These are phyloP conservation scores for Amylocarpus encephaloides DNA, from an alignment of 2,329 filamentous ascomycete species.

Conservation along the genomic window DNA sequence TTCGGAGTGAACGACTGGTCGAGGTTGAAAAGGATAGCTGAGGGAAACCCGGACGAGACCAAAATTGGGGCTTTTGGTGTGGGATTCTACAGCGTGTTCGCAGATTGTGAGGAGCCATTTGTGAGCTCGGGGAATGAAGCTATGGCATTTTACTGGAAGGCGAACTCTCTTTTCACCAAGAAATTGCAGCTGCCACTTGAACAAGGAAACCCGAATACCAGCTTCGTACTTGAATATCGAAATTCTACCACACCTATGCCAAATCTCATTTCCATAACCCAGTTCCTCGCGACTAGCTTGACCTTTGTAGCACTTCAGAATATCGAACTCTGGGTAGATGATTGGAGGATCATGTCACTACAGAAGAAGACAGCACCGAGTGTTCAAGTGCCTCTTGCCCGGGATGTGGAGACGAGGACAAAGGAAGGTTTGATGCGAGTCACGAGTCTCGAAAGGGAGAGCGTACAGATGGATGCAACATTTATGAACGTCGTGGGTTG, in stretches of 20 bases:
- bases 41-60: conserved; percentile 96
- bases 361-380: conserved; percentile 82
- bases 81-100: conserved; percentile 97
- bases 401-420: conserved; percentile 74
- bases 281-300: conserved; percentile 90
- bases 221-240: conserved; percentile 92
- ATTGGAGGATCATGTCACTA: conserved; percentile 72
- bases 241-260: conserved; percentile 83
- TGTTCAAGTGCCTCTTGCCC: conserved; percentile 64
- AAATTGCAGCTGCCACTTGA: conserved; percentile 67
- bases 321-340: conserved; percentile 87
- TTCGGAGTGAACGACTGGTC: conserved; percentile 92
- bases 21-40: conserved; percentile 91
- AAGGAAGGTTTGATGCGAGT: conserved; percentile 87
- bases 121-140: conserved; percentile 87
- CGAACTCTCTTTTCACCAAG: conserved; percentile 92
- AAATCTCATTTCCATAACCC: conserved; percentile 75
- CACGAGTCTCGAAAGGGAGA: conserved; percentile 70
- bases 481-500: conserved; percentile 87
- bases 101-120: conserved; percentile 96
- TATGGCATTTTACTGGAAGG: conserved; percentile 99
- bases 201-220: conserved; percentile 65
- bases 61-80: conserved; percentile 99
- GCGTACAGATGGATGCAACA: conserved; percentile 83
- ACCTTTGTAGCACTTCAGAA: conserved; percentile 87